Evolutionary conservation across 106 monocot genomes (phyloP).

Genomic region (Ottelia alismoides): DNA sequence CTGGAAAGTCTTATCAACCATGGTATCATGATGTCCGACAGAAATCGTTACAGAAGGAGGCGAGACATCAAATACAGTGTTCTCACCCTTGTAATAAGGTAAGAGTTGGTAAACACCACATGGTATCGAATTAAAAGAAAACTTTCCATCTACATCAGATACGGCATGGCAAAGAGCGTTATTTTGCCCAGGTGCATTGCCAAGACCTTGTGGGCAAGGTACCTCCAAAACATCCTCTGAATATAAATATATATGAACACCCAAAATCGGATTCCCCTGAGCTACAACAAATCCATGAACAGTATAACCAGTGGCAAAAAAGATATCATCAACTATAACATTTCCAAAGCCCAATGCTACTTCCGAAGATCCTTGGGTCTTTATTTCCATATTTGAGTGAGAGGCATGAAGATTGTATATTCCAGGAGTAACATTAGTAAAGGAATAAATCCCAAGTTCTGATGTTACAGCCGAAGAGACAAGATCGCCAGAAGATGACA

Average conservation of each 20-base stretch:
- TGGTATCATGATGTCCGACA: slow-evolving; percentile 65
- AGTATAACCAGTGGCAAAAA: slow-evolving; percentile 82
- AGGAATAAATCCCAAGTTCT: slow-evolving; percentile 51
- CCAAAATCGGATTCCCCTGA: slow-evolving; percentile 98
- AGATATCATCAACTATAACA: slow-evolving; percentile 50
- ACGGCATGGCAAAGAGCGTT: slow-evolving; percentile 82
- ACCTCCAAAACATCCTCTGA: slow-evolving; percentile 71
- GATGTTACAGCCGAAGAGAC: slow-evolving; percentile 72
- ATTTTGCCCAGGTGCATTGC: slow-evolving; percentile 32
- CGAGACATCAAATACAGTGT: slow-evolving; percentile 92
- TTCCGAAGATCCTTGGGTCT: slow-evolving; percentile 69
- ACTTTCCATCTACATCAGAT: slow-evolving; percentile 83
- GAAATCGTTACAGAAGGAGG: slow-evolving; percentile 66
- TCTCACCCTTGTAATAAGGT: slow-evolving; percentile 95
- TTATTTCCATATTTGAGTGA: slow-evolving; percentile 69
- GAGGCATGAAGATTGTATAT: slow-evolving; percentile 43
- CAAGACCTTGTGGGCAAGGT: slow-evolving; percentile 52
- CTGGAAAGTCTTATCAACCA: slow-evolving; percentile 70
- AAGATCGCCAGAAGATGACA: slow-evolving; percentile 41
- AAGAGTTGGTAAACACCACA: slow-evolving; percentile 85
- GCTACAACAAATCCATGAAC: slow-evolving; percentile 80
- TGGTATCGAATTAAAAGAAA: slow-evolving; percentile 69
- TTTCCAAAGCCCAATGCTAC: slow-evolving; percentile 87
- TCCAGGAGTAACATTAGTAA: slow-evolving; percentile 82
- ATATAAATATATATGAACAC: slow-evolving; percentile 82